Evolutionary conservation across 2,329 filamentous ascomycete species (phyloP).

Genomic region (Colletotrichum australisinense): DNA sequence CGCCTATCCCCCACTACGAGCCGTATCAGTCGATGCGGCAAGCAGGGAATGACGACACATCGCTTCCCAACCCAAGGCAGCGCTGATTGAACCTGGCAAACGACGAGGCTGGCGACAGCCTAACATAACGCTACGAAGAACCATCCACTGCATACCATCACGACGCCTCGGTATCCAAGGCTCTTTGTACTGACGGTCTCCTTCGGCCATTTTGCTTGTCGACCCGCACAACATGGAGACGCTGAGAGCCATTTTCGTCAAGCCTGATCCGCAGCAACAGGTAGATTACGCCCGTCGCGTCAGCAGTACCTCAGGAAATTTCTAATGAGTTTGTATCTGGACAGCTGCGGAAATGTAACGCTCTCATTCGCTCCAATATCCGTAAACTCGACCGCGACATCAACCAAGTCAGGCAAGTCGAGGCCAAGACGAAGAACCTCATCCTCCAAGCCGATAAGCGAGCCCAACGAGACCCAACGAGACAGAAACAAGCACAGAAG

Average conservation of each 20-base stretch:
- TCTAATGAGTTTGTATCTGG: neutral
- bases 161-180: neutral
- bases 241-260: conserved; percentile 86
- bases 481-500: conserved; percentile 80
- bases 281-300: conserved; percentile 59
- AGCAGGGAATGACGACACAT: conserved; percentile 33
- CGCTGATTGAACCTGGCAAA: conserved; percentile 25
- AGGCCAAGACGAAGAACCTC: conserved; percentile 85
- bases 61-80: conserved; percentile 27
- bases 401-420: conserved; percentile 78
- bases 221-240: conserved; percentile 76
- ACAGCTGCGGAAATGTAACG: conserved; percentile 95
- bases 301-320: neutral
- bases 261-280: conserved; percentile 93
- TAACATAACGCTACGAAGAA: conserved; percentile 17
- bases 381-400: conserved; percentile 97
- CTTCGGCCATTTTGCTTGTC: conserved; percentile 8
- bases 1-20: conserved; percentile 28
- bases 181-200: conserved; percentile 1
- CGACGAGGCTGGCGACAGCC: conserved; percentile 29
- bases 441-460: conserved; percentile 87
- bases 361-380: conserved; percentile 87
- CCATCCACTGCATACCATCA: neutral
- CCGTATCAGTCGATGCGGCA: conserved; percentile 27
- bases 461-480: conserved; percentile 81